Conservation (phyloP, 176 grass and related monocot genomes). For the Oryza glumipatula region DNA sequence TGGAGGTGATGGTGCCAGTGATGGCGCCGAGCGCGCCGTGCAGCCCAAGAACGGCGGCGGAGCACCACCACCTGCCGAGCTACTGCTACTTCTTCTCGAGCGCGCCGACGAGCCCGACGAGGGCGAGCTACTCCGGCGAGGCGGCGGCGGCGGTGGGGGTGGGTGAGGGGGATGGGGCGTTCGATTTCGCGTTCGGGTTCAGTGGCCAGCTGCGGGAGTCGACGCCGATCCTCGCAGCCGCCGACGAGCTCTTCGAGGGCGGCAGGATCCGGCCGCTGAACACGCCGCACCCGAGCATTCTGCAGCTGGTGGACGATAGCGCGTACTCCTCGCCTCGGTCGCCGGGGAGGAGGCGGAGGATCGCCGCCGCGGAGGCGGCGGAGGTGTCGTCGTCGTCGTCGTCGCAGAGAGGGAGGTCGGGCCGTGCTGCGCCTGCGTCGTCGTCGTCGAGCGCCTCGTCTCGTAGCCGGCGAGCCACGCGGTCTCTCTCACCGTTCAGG, state of each 20-base stretch:
- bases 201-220: slow-evolving; percentile 47
- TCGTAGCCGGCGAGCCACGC: slow-evolving; percentile 34
- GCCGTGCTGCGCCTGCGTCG: slow-evolving; percentile 5
- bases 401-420: slow-evolving; percentile 42
- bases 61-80: slow-evolving; percentile 35
- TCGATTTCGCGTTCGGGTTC: slow-evolving; percentile 74
- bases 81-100: slow-evolving; percentile 72
- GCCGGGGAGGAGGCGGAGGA: slow-evolving; percentile 6
- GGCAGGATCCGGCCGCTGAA: slow-evolving; percentile 84
- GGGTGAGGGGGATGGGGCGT: slow-evolving; percentile 21
- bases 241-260: slow-evolving; percentile 99
- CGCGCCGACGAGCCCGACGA: slow-evolving; percentile 81
- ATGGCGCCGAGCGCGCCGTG: slow-evolving; percentile 68
- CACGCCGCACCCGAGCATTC: slow-evolving; percentile 32
- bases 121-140: slow-evolving; percentile 36
- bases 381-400: not conserved
- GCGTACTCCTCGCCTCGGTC: slow-evolving; percentile 30
- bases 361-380: not conserved
- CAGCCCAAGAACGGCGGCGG: slow-evolving; percentile 61
- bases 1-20: slow-evolving; percentile 77
- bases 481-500: slow-evolving; percentile 79
- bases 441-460: not conserved
- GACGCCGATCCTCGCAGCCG: slow-evolving; percentile 57
- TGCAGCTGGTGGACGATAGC: not conserved
- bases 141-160: not conserved